Evolutionary conservation across 1,284 basidiomycete species (phyloP), one percentile per base, ranked within the genome.

Genomic region (Naganishia cerealis): DNA sequence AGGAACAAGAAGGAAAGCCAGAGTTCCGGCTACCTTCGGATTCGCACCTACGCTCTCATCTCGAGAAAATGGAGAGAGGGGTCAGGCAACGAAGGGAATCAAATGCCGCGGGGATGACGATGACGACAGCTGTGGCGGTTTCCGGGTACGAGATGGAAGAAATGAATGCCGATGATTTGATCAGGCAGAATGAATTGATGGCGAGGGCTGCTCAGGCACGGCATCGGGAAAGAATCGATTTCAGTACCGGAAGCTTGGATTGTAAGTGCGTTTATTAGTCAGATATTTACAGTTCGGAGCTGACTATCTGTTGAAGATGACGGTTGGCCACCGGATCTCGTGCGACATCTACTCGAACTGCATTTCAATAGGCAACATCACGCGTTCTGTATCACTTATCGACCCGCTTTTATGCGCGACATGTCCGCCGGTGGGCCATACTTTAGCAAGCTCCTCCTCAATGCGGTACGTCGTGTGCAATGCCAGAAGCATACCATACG

Each of bases 351-450:
- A 33, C 72, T 77, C 15, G 75, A 72, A 15, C 66, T 77, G 29
- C 76, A 77, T 53, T 77, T 76, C 73, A 76, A 77, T 67, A 67
- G 76, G n/a, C 76, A 77, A 54, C 76, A 77, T 50, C 73, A 73
- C 56, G 76, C 75, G 7, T 76, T 75, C 52, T 70, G 76, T 39
- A 74, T 77, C 56, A 76, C 75, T 1, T 77, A 77, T 55, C 72
- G 76, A 12, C 73, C 73, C 6, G 61, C 56, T 15, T 77, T 77
- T 66, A 77, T 72, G 67, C 69, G 75, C 0, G 76, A 77, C 67
- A 76, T 75, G 75, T 73, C 74, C 0, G 72, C 69, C 52, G 66
- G 68, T 18, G 73, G 74, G 15, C 74, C 71, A 13, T 75, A 76
- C 66, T 77, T 76, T 61, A 74, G 72, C 36, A 74, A 73, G 53